Evolutionary conservation across 2,329 filamentous ascomycete genomes (phyloP), one percentile per base, ranked within the genome.

Genomic region (Verticillium klebahnii): DNA sequence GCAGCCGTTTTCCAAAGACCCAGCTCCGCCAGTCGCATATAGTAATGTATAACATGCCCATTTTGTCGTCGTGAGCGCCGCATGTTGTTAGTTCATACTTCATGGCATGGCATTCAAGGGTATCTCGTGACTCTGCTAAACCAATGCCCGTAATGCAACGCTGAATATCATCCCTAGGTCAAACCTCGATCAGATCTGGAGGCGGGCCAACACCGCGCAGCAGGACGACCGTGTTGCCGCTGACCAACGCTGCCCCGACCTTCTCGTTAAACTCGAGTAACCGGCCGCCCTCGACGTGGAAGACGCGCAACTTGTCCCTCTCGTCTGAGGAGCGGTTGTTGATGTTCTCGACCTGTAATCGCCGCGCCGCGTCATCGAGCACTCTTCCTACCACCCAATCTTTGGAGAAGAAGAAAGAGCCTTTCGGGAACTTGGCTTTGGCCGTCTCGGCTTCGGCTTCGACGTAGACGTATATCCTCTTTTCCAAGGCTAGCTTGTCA

Each of bases 311-410:
- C 74, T 90, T 90, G 63, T 93, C 89, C 72, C 90, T 88, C 77
- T 96, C 92, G 14, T 89, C 84, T 2, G 83, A 85, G 1, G 86
- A 88, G 68, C 89, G 83, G 69, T 96, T 96, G 71, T 96, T 96
- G 65, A 94, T 76, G 67, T 96, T 96, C 70, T 90, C 84, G 9
- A 96, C 87, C 76, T 94, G 91, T 63, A 96, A 73, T 61, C 85
- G 84, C 74, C 85, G 88, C 0, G 92, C 92, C 17, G 92, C 92
- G 5, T 88, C 84, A 72, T 96, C 92, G 60, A 96, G 77, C 23
- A 95, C 82, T 57, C 92, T 80, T 0, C 95, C 95, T 1, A 98
- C 85, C n/a, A 90, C 94, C 92, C 92, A 98, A 62, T 96, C 91
- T 68, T 84, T 84, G 63, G 85, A 89, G 73, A 90, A 96, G 74